phyloP scores from a whole-genome alignment of 345 rosid genomes.

The Arabis alpina region DNA sequence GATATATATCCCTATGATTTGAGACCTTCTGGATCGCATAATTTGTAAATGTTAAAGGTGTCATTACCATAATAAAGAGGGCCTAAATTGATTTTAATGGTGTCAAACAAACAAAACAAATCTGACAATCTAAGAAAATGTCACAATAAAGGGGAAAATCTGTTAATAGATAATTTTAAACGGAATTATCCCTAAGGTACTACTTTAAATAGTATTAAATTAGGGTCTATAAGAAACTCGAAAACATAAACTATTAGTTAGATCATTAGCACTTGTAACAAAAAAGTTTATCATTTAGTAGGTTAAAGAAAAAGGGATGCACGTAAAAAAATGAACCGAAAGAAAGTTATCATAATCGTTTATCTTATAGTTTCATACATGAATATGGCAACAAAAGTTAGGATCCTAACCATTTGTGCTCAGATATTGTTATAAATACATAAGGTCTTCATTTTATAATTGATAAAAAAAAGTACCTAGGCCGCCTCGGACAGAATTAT shows the following conservation, averaged over 20 bases:
- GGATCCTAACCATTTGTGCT: not conserved
- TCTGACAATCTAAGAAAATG: not conserved
- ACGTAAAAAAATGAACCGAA: not conserved
- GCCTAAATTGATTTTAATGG: too few species aligned
- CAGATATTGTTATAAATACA: not conserved
- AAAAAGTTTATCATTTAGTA: not conserved
- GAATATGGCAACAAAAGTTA: too few species aligned
- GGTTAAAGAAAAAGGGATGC: not conserved
- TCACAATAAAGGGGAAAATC: not conserved
- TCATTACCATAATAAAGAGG: too few species aligned
- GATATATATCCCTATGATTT: not conserved
- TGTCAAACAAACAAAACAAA: not conserved
- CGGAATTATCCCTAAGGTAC: not conserved
- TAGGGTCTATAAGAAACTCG: too few species aligned
- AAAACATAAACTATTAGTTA: not conserved
- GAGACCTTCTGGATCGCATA: not conserved
- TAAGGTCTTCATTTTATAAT: not conserved
- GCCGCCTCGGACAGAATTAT: constrained; percentile 58
- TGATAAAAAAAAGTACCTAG: constrained; percentile 31
- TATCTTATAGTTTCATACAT: too few species aligned
- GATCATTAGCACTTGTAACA: too few species aligned
- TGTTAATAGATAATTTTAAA: not conserved
- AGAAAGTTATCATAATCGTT: too few species aligned
- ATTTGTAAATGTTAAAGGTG: too few species aligned
- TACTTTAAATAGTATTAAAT: too few species aligned